Percentiles rank a stretch among this genome's conserved stretches.
Conservation (phyloP, 2,329 filamentous ascomycete genomes). For the Fusarium tuaranense region DNA sequence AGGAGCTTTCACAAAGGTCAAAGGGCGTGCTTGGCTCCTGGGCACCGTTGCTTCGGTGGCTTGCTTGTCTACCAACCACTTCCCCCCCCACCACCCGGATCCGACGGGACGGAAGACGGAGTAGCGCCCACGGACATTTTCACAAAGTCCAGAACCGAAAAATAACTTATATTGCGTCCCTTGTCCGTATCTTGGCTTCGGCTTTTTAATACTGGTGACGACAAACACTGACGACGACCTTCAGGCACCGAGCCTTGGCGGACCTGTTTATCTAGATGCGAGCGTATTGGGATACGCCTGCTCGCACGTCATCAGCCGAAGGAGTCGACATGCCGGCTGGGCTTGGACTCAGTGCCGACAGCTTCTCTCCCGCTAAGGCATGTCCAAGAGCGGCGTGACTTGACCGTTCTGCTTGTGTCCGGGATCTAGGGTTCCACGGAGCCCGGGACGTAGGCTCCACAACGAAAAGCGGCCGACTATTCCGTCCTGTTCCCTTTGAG, state of each 20-base stretch:
- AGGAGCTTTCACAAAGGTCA: not conserved
- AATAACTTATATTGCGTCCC: not conserved
- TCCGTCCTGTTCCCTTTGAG: conserved; percentile 7
- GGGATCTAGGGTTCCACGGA: not conserved
- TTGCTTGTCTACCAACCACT: conserved; percentile 1
- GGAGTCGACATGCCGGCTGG: conserved; percentile 1
- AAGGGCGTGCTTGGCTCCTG: not conserved
- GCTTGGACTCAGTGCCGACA: conserved; percentile 11
- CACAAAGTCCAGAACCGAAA: not conserved
- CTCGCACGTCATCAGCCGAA: not conserved
- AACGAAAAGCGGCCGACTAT: conserved; percentile 11
- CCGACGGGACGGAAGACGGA: conserved; percentile 13
- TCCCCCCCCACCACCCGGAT: conserved; percentile 3
- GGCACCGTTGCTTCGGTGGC: not conserved
- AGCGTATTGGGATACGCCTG: conserved; percentile 3
- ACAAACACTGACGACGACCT: not conserved
- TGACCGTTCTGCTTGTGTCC: conserved; percentile 6
- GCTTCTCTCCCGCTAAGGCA: conserved; percentile 11
- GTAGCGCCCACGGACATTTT: not conserved
- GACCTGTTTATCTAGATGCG: not conserved
- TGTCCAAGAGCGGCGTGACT: conserved; percentile 9
- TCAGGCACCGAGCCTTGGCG: conserved; percentile 1
- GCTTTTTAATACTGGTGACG: not conserved
- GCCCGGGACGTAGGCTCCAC: not conserved
- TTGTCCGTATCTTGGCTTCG: not conserved